phyloP scores from a whole-genome alignment of 2,329 filamentous ascomycete genomes.

The Colletotrichum sp. region DNA sequence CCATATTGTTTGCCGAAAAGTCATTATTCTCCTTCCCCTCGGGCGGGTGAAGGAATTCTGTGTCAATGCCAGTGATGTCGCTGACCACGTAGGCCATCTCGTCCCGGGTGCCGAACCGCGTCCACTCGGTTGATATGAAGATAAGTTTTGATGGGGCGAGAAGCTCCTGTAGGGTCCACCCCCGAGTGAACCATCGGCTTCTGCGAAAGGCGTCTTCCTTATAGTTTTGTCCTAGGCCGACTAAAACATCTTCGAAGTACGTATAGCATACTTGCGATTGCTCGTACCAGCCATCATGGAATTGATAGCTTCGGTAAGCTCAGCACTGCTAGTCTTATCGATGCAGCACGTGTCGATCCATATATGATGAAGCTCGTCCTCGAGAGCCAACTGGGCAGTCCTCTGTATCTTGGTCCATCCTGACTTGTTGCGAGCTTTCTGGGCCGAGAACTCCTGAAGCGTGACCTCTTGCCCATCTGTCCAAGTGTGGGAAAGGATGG shows the following conservation, averaged over 20 bases:
- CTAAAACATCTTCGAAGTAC: fast-evolving
- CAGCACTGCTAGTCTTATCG: background rate
- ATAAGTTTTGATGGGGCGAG: fast-evolving
- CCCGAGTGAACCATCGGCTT: background rate
- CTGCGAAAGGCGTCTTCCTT: fast-evolving
- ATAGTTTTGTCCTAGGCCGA: too few relatives aligned
- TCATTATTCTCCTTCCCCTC: fast-evolving
- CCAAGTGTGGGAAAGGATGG: background rate
- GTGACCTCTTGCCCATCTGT: background rate
- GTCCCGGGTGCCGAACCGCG: fast-evolving
- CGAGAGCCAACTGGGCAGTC: fast-evolving
- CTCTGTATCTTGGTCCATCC: fast-evolving
- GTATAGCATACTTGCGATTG: background rate
- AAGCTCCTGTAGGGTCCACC: background rate
- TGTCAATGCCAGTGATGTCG: background rate
- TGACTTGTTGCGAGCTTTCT: background rate
- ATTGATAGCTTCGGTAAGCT: background rate
- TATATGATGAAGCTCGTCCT: fast-evolving
- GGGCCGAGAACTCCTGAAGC: background rate
- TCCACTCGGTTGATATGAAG: fast-evolving
- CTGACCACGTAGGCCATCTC: fast-evolving
- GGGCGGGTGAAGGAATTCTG: too few relatives aligned
- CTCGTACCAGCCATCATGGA: background rate
- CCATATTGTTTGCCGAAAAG: too few relatives aligned
- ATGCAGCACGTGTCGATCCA: background rate